phyloP scores from a whole-genome alignment of 148 eudicot genomes.

The Polygonum maritimum region DNA sequence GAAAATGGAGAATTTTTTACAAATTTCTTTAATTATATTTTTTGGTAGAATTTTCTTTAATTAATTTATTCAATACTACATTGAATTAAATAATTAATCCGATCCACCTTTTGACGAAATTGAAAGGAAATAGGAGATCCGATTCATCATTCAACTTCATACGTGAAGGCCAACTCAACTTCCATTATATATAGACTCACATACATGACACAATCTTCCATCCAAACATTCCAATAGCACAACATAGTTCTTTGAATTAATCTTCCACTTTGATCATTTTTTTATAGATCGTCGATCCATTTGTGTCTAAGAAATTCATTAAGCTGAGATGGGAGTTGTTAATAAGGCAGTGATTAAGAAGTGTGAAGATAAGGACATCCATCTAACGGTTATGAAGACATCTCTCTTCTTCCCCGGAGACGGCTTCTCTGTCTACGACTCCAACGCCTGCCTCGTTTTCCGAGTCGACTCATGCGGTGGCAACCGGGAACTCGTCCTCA shows the following conservation, averaged over 20 bases:
- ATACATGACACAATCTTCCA: background rate
- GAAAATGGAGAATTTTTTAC: no score
- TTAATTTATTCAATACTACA: background rate
- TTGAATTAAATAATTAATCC: background rate
- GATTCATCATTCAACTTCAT: no score
- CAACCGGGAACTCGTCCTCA: constrained; percentile 6
- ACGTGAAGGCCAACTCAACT: background rate
- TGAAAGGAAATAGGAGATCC: background rate
- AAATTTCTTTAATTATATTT: background rate
- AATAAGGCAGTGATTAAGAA: background rate
- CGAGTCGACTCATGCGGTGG: constrained; percentile 25
- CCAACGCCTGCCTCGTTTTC: background rate
- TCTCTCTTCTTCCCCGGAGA: constrained; percentile 64
- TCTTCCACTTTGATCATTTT: background rate
- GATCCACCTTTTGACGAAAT: background rate
- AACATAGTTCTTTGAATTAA: background rate
- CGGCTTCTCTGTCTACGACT: constrained; percentile 9
- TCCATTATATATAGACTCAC: background rate
- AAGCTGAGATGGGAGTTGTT: background rate
- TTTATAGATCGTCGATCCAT: background rate
- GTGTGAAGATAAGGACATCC: background rate
- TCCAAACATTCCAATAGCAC: background rate
- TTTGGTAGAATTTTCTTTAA: no score
- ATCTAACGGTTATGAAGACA: constrained; percentile 29
- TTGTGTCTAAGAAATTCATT: background rate